These are phyloP conservation scores for Hymenotorrendiella dingleyae DNA, from an alignment of 2,329 filamentous ascomycete species.

Conservation along the genomic window DNA sequence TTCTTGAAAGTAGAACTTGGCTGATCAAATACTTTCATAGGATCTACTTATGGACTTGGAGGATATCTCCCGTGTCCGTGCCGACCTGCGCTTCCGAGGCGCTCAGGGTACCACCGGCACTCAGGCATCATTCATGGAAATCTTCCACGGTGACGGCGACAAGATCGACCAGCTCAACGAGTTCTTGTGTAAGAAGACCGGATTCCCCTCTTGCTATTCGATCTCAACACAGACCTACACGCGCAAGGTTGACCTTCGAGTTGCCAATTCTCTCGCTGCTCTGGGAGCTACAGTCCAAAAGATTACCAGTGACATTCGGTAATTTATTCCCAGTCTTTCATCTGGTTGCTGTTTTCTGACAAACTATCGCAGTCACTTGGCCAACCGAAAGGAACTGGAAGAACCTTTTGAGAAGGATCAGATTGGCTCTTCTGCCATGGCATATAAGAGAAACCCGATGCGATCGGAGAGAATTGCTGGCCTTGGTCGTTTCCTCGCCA, in stretches of 20 bases:
- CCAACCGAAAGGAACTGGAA: slow-evolving; percentile 75
- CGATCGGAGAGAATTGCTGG: slow-evolving; percentile 41
- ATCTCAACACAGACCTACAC: slow-evolving; percentile 61
- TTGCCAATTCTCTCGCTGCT: slow-evolving; percentile 75
- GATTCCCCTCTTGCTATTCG: slow-evolving; percentile 42
- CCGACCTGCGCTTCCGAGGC: slow-evolving; percentile 68
- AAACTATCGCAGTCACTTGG: slow-evolving; percentile 49
- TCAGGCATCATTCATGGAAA: slow-evolving; percentile 30
- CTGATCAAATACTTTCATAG: too few species aligned
- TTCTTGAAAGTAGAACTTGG: slow-evolving; percentile 2
- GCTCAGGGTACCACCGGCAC: slow-evolving; percentile 60
- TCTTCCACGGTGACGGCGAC: slow-evolving; percentile 41
- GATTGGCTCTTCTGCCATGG: slow-evolving; percentile 61
- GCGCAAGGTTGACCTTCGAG: slow-evolving; percentile 73
- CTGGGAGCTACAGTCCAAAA: slow-evolving; percentile 75
- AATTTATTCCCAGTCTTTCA: background rate
- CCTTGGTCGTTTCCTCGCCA: slow-evolving; percentile 40
- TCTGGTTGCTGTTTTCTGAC: background rate
- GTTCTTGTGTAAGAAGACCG: slow-evolving; percentile 46
- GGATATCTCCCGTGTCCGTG: slow-evolving; percentile 62
- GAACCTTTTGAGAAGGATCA: slow-evolving; percentile 78
- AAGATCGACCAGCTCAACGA: slow-evolving; percentile 50
- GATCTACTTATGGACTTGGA: slow-evolving; percentile 69
- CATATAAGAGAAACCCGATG: slow-evolving; percentile 46
- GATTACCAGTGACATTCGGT: slow-evolving; percentile 64